A percentile compares a stretch with the other conserved stretches of the same genome.
These are phyloP conservation scores for Hemileccinum impolitum DNA, from an alignment of 768 basidiomycete species.

Conservation along the genomic window DNA sequence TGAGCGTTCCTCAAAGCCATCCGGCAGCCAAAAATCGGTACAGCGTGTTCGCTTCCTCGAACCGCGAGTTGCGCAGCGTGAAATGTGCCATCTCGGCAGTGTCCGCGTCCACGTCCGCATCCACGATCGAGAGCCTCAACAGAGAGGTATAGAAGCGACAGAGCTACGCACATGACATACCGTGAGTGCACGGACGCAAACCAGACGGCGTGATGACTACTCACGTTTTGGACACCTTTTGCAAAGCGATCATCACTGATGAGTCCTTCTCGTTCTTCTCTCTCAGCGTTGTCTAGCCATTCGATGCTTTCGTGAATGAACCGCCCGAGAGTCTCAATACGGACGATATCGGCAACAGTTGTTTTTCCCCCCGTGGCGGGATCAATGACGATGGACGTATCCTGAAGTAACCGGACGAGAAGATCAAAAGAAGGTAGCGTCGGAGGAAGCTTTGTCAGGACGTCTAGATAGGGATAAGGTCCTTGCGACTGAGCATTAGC, in stretches of 20 bases:
- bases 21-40: constrained; percentile 59
- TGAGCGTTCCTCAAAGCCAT: constrained; percentile 23
- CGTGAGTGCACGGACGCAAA: not conserved
- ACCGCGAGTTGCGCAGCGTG: constrained; percentile 63
- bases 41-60: constrained; percentile 73
- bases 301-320: constrained; percentile 69
- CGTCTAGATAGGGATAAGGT: constrained; percentile 54
- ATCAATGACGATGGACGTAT: constrained; percentile 48
- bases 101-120: constrained; percentile 61
- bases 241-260: constrained; percentile 72
- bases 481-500: constrained; percentile 28
- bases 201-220: constrained; percentile 22
- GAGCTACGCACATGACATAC: constrained; percentile 39
- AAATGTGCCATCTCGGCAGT: constrained; percentile 79
- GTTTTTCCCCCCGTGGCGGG: constrained; percentile 43
- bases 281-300: constrained; percentile 69
- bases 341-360: constrained; percentile 62
- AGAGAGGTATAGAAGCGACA: constrained; percentile 76
- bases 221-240: constrained; percentile 68
- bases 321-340: constrained; percentile 61
- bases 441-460: constrained; percentile 64
- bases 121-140: constrained; percentile 63
- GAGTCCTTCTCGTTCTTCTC: constrained; percentile 63
- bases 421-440: constrained; percentile 73
- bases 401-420: constrained; percentile 63